Base-by-base conservation (phyloP, 306 rosid species). In the Prosopis cineraria region DNA sequence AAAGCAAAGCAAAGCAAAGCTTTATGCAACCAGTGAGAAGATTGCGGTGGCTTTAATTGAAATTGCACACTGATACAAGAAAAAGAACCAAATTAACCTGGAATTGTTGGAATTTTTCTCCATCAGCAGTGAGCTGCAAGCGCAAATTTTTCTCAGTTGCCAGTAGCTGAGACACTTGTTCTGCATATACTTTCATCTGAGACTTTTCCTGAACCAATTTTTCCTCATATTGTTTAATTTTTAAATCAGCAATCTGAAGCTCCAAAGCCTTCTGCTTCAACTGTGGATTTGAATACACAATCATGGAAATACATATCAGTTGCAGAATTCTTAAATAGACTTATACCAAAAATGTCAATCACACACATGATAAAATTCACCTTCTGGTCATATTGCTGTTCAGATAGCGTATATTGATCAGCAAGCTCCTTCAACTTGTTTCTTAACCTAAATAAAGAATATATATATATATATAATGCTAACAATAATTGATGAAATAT, bases 71-170 rank as follows among this genome's bases (percentile, higher is more conserved):
- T 20, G 59, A 79, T 25, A 47, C 11, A 39, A 33, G 55, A 77
- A 56, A 45, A 33, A 70, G 55, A 81, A 77, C 47, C 37, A 74
- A 65, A 70, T 63, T 33, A 41, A 94, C 97, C 90, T 94, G 98
- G 79, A 94, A 94, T 79, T 90, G 98, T 89, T 90, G 93, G 78
- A 92, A 92, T 40, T 94, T 94, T 81, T 92, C 97, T 80, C 98
- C 98, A 86, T 92, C 98, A 65, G 98, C 88, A 39, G 97, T 87
- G 83, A 90, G 86, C 84, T 92, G 97, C 75, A 85, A 68, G 60
- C 91, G 95, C 79, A 94, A 87, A 80, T 83, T 88, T 87, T 88
- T 94, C 83, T 94, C 98, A 19, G 95, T 94, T 69, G 92, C 78
- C 80, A 91, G 84, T 81, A 92, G 82, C 56, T 89, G 97, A 81